Percentiles rank a stretch among this genome's conserved stretches.
Conservation (phyloP, 73 alveolate genomes). For the Breviolum minutum region DNA sequence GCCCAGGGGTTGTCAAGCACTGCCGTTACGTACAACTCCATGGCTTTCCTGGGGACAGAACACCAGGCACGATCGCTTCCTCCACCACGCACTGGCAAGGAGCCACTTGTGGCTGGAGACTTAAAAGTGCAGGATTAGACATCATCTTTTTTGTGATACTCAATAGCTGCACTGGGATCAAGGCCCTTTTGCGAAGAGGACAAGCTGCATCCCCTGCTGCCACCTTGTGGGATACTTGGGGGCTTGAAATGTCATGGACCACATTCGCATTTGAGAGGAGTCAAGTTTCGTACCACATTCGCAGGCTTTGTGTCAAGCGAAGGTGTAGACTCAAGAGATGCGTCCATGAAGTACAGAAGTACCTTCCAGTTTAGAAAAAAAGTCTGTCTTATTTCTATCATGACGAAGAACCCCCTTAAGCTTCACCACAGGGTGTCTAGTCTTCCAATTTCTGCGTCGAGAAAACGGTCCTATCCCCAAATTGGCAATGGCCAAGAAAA, state of each 20-base stretch:
- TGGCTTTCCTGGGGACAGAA: too few relatives aligned
- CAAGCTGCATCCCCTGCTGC: constrained; percentile 93
- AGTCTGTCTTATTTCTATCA: too few relatives aligned
- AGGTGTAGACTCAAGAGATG: too few relatives aligned
- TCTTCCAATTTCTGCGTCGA: too few relatives aligned
- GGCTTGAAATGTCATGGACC: not conserved
- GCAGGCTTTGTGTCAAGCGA: too few relatives aligned
- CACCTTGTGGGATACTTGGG: constrained; percentile 3
- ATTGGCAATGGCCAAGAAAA: not conserved
- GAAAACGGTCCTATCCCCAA: too few relatives aligned
- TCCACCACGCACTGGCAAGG: constrained; percentile 85
- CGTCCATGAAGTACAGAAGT: too few relatives aligned
- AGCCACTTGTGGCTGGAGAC: constrained; percentile 52
- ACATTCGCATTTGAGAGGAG: not conserved
- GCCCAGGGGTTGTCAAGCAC: not conserved
- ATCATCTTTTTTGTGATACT: not conserved
- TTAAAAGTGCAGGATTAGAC: not conserved
- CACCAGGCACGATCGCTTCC: constrained; percentile 78
- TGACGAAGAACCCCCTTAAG: too few relatives aligned
- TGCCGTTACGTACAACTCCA: too few relatives aligned
- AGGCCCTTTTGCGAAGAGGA: constrained; percentile 83
- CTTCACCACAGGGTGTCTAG: too few relatives aligned
- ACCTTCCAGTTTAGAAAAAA: too few relatives aligned
- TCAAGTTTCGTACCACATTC: too few relatives aligned
- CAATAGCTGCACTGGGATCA: not conserved